These are phyloP conservation scores for Solanum pinnatisectum DNA, from an alignment of 257 asterid genomes.

Conservation along the genomic window DNA sequence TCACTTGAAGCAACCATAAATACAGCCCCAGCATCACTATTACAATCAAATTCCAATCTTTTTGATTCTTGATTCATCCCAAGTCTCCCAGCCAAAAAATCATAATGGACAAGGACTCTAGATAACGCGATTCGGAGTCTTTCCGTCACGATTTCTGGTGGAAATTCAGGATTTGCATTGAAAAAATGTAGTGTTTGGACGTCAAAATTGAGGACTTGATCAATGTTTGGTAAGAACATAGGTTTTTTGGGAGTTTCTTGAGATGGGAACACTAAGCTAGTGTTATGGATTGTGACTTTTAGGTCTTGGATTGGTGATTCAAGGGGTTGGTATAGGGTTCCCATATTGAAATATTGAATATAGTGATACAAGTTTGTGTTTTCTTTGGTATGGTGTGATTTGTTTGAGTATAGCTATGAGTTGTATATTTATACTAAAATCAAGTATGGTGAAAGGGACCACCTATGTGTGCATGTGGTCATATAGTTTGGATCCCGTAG, in stretches of 20 bases:
- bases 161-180: slow-evolving; percentile 33
- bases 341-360: slow-evolving; percentile 33
- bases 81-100: slow-evolving; percentile 62
- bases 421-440: slow-evolving; percentile 4
- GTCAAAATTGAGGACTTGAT: slow-evolving; percentile 60
- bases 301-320: slow-evolving; percentile 41
- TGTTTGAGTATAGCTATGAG: neutral
- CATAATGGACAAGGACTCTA: slow-evolving; percentile 39
- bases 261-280: slow-evolving; percentile 33
- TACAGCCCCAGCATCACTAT: slow-evolving; percentile 34
- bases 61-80: slow-evolving; percentile 20
- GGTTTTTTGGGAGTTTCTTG: slow-evolving; percentile 19
- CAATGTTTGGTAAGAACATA: slow-evolving; percentile 61
- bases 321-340: slow-evolving; percentile 15
- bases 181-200: slow-evolving; percentile 82
- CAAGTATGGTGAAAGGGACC: neutral
- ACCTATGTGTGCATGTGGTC: neutral
- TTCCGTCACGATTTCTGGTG: slow-evolving; percentile 28
- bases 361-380: neutral
- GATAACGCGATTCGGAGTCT: slow-evolving; percentile 38
- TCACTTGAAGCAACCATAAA: slow-evolving; percentile 52
- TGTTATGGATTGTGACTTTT: slow-evolving; percentile 40
- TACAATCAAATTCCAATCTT: slow-evolving; percentile 57
- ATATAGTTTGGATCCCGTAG: neutral
- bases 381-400: neutral